Conservation (phyloP, 805 yeast species). For the Starmerella davenportii region DNA sequence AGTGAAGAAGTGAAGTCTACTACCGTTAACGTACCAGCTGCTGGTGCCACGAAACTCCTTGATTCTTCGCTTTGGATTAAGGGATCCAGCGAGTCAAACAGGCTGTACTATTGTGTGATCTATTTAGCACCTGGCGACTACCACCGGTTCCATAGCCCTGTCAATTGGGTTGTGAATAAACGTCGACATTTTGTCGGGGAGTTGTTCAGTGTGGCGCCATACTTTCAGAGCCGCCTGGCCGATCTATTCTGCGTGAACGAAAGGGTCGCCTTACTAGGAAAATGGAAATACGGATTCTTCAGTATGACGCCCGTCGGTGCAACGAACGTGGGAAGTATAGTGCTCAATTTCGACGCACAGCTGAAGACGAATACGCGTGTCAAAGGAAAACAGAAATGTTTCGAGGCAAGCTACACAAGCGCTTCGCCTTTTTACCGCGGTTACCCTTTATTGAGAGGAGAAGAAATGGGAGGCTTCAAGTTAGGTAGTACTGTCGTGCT, state of each 20-base stretch:
- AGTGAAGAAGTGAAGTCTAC: constrained; percentile 41
- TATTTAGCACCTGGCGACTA: constrained; percentile 97
- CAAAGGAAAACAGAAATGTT: constrained; percentile 60
- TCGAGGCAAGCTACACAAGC: constrained; percentile 78
- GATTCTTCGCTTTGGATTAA: neutral
- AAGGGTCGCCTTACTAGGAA: constrained; percentile 84
- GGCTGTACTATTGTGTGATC: constrained; percentile 72
- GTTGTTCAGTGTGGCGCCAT: constrained; percentile 88
- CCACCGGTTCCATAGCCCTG: constrained; percentile 91
- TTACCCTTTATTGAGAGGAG: constrained; percentile 73
- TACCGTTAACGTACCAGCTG: constrained; percentile 2
- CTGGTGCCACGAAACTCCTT: neutral
- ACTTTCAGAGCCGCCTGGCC: constrained; percentile 70
- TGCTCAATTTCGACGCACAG: constrained; percentile 78
- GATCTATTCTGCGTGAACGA: constrained; percentile 84
- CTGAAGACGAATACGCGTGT: constrained; percentile 51
- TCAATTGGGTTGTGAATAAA: constrained; percentile 83
- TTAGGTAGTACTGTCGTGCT: constrained; percentile 93
- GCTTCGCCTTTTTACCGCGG: constrained; percentile 70
- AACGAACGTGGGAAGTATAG: constrained; percentile 91
- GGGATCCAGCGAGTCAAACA: constrained; percentile 27
- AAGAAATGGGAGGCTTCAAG: constrained; percentile 93
- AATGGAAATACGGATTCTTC: constrained; percentile 94
- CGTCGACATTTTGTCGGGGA: constrained; percentile 95
- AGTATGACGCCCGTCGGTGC: constrained; percentile 99